Base-by-base conservation (phyloP, 73 alveolate genomes). In the Loxodes magnus region DNA sequence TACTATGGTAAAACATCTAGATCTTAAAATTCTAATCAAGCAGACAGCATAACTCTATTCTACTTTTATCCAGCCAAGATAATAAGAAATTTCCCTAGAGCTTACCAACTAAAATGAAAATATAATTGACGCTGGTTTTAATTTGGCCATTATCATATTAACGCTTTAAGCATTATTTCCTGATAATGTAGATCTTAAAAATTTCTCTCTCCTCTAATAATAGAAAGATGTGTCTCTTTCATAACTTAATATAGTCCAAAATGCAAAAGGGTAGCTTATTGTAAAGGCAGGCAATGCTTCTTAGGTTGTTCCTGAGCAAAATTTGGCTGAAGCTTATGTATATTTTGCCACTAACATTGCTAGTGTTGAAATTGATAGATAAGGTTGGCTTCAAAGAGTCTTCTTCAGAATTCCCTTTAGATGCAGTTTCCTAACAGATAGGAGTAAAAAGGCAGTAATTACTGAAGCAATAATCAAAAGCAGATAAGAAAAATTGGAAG, bases 401-500 rank as follows among this genome's bases (percentile, higher is more conserved):
- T 46, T 46, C 27, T 46, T 46, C 39, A 9, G 59, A 2, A 46
- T 46, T 10, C 59, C 59, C 27, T 20, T 20, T 0, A 19, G 22
- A 41, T 46, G 59, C 2, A 9, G 27, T 1, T 46, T 10, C 27
- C 5, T 46, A 17, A 46, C 59, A 10, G 1, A 19, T 1, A 46
- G 27, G 26, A 25, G 43, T 25, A 16, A 41, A 46, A 17, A 46
- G n/a, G 59, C 22, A 7, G 27, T 46, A 9, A 12, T 46, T 19
- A n/a, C 7, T 37, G n/a, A 9, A 7, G 28, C 26, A 9, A 19
- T n/a, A 1, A 9, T 14, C 22, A 46, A 46, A 2, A 25, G 43
- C 0, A 37, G 27, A 25, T 41, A 46, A 24, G 59, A 46, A 46
- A 46, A 46, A 46, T 25, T 46, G 22, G 59, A 46, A 46, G 59